Evolutionary conservation across 2,329 filamentous ascomycete species (phyloP), one percentile per base, ranked within the genome.

Genomic region (Scedosporium apiospermum): DNA sequence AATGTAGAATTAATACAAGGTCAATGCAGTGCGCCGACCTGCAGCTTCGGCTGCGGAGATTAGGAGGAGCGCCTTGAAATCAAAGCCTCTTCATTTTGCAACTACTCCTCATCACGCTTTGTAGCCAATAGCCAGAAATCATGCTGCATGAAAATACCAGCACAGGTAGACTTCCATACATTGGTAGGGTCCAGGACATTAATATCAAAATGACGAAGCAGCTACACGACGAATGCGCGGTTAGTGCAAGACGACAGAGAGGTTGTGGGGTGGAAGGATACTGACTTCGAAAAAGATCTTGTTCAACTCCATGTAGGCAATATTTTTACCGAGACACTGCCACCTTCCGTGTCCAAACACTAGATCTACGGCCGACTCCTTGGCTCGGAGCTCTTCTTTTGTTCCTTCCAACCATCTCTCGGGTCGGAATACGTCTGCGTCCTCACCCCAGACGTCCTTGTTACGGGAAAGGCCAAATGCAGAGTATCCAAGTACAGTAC

Each of bases 201-300:
- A 27, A 62, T 62, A 57, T 62, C 60, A 30, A 26, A 62, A 23
- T 62, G 30, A 16, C 51, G 60, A 12, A 62, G 41, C 30, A 62
- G 62, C 59, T 61, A 23, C 1, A 5, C 4, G 16, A 6, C 16
- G 26, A 16, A 16, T 18, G 6, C 14, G 7, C 14, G 7, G 42
- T 61, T 61, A 61, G 59, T 44, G 7, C 21, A 14, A 18, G 27
- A 7, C n/a, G 30, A 6, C 14, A 6, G 34, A 12, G 18, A 27
- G 10, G 12, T 5, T 16, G 14, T 14, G 16, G 44, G 12, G n/a
- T 6, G 26, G 14, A 1, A 38, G 10, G 7, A n/a, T 3, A 30
- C 60, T 16, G 55, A 76, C 75, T 71, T 81, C 77, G 23, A 77
- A 75, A 38, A 76, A 69, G 3, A 73, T 60, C 68, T 74, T 73